Evolutionary conservation across 768 basidiomycete genomes (phyloP).

Genomic region (Pulveroboletus ravenelii): DNA sequence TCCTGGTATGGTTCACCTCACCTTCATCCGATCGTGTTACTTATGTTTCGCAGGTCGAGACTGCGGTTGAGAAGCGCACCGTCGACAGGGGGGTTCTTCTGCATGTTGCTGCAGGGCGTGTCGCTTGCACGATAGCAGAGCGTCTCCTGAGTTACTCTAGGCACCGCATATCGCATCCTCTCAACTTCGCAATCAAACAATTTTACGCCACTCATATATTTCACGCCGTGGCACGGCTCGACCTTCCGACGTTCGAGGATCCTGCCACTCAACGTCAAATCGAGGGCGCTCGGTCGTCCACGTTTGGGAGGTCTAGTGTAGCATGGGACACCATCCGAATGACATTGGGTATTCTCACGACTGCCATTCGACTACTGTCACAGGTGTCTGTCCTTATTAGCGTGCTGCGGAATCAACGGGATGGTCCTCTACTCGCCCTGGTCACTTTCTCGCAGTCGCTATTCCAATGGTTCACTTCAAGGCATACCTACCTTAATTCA

Average conservation of each 20-base stretch:
- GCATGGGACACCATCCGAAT: slow-evolving; percentile 58
- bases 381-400: slow-evolving; percentile 57
- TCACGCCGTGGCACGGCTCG: slow-evolving; percentile 62
- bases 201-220: slow-evolving; percentile 64
- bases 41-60: slow-evolving; percentile 47
- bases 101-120: slow-evolving; percentile 49
- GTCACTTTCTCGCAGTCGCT: slow-evolving; percentile 53
- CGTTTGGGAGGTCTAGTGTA: slow-evolving; percentile 42
- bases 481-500: slow-evolving; percentile 14
- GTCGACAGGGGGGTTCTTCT: slow-evolving; percentile 56
- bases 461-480: slow-evolving; percentile 36
- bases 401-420: slow-evolving; percentile 59
- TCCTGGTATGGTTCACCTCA: slow-evolving; percentile 43
- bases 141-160: slow-evolving; percentile 43
- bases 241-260: slow-evolving; percentile 73
- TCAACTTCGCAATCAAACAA: slow-evolving; percentile 55
- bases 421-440: slow-evolving; percentile 54
- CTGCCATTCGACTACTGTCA: slow-evolving; percentile 47
- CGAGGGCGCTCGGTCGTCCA: slow-evolving; percentile 44
- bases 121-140: slow-evolving; percentile 45
- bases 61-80: slow-evolving; percentile 56
- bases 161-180: slow-evolving; percentile 40
- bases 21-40: slow-evolving; percentile 3
- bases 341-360: slow-evolving; percentile 39
- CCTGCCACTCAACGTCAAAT: slow-evolving; percentile 62